Conservation (phyloP, 768 basidiomycete species). For the Butyriboletus loyo region DNA sequence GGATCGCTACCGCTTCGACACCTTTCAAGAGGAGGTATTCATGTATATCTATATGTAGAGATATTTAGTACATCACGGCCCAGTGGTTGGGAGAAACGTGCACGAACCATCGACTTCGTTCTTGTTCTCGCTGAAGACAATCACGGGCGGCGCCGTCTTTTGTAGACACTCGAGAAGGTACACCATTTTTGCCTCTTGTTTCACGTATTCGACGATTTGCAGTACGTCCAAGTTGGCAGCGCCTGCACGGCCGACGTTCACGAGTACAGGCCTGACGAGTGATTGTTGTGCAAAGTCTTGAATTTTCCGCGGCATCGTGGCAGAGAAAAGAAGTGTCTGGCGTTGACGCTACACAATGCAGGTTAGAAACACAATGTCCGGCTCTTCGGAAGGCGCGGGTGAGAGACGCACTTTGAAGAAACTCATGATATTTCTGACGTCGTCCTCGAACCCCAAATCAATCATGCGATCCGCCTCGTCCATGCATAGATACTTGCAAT, state of each 20-base stretch:
- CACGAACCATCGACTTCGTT: conserved; percentile 96
- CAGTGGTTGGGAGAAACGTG: background rate
- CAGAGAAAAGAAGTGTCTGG: conserved; percentile 95
- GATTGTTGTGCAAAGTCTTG: conserved; percentile 98
- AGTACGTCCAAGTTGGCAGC: conserved; percentile 96
- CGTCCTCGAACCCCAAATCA: conserved; percentile 97
- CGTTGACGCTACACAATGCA: conserved; percentile 69
- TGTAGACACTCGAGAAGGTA: conserved; percentile 96
- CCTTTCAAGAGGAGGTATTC: conserved; percentile 96
- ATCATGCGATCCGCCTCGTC: conserved; percentile 99
- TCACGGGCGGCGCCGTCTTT: conserved; percentile 97
- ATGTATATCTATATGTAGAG: conserved; percentile 75
- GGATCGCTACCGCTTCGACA: conserved; percentile 97
- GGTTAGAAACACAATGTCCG: background rate
- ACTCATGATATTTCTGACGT: conserved; percentile 98
- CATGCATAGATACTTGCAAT: conserved; percentile 97
- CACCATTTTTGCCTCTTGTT: conserved; percentile 99
- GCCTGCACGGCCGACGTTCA: conserved; percentile 97
- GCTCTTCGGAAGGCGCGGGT: too few relatives aligned
- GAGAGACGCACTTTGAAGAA: conserved; percentile 79
- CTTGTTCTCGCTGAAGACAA: conserved; percentile 98
- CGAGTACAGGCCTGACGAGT: conserved; percentile 88
- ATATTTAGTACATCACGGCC: background rate
- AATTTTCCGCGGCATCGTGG: conserved; percentile 98
- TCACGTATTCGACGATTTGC: conserved; percentile 97